A percentile compares a stretch with the other conserved stretches of the same genome.
phyloP scores from a whole-genome alignment of 345 rosid genomes.

The Populus tremula region DNA sequence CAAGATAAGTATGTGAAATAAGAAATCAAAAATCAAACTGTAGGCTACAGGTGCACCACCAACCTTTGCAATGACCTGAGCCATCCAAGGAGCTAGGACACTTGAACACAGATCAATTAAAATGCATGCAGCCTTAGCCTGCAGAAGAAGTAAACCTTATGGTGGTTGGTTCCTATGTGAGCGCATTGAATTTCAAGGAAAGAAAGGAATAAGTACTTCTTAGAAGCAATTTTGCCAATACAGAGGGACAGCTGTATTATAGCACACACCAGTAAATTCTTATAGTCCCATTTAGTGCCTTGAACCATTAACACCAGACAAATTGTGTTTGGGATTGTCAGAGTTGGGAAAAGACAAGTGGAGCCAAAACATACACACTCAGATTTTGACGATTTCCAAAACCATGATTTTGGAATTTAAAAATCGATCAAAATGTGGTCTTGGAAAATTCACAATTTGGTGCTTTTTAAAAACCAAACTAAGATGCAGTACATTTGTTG shows the following conservation, averaged over 20 bases:
- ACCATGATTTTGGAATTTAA: too few species aligned
- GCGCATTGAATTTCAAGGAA: neutral
- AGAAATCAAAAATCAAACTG: neutral
- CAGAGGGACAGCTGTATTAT: neutral
- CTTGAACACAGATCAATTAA: conserved; percentile 73
- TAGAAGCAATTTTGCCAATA: neutral
- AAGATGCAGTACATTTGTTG: too few species aligned
- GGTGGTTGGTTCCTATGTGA: conserved; percentile 9
- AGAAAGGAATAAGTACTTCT: neutral
- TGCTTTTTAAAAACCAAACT: too few species aligned
- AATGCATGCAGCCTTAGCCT: conserved; percentile 85
- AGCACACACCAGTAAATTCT: neutral
- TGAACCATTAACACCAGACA: neutral
- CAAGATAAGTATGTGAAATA: neutral
- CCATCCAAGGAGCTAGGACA: conserved; percentile 73
- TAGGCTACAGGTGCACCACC: conserved; percentile 13
- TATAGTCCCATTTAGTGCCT: neutral
- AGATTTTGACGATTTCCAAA: too few species aligned
- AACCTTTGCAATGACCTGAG: conserved; percentile 76
- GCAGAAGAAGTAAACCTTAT: conserved; percentile 23
- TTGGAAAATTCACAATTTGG: too few species aligned
- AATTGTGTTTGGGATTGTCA: neutral
- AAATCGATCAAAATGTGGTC: too few species aligned
- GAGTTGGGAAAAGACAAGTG: too few species aligned
- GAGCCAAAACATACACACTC: too few species aligned